Base-by-base conservation (phyloP, 2,329 filamentous ascomycete species). In the Botrytis pseudocinerea region DNA sequence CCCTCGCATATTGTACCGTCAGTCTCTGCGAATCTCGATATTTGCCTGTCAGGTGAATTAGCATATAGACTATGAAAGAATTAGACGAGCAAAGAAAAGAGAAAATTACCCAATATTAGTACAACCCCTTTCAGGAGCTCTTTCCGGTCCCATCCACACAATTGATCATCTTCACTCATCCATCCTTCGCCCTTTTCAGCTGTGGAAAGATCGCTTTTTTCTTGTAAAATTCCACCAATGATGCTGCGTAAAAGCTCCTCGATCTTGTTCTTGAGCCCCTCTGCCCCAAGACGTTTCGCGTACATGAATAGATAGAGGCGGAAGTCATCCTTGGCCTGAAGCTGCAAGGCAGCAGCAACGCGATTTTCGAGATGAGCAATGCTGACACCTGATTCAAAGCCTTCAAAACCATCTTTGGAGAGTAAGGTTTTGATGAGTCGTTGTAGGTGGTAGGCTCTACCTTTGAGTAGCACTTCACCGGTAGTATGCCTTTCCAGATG, bases 281-380 rank as follows among this genome's bases (percentile, higher is more conserved):
- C 97, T 0, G 94, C 94, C 1, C 96, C 96, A 9, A 99, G 88
- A 0, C 96, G 91, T 84, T 98, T 98, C 5, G 95, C 95, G 80
- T 99, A 99, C 94, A 98, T 98, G 79, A 94, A 92, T n/a, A 99
- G 85, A 80, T 98, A 98, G 1, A 97, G 86, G 73, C 94, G 90
- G 83, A 98, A 99, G 81, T 99, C 96, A 73, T 98, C 95, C 78
- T 90, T 92, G 0, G 96, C 92, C 5, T 92, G 93, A 0, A 99
- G 85, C 74, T 93, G 92, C 80, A 97, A 84, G 0, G 96, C 93
- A 6, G 94, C 97, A 3, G 96, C 95, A 63, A 99, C 91, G 57
- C 97, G 90, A 79, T 98, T 98, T 82, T 99, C 96, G 20, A 99
- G 85, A 83, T 99, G 96, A 10, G 95, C 95, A 76, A 99, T 94